Base-by-base conservation (phyloP, 1,139 yeast genomes). In the Williopsis jadinii region DNA sequence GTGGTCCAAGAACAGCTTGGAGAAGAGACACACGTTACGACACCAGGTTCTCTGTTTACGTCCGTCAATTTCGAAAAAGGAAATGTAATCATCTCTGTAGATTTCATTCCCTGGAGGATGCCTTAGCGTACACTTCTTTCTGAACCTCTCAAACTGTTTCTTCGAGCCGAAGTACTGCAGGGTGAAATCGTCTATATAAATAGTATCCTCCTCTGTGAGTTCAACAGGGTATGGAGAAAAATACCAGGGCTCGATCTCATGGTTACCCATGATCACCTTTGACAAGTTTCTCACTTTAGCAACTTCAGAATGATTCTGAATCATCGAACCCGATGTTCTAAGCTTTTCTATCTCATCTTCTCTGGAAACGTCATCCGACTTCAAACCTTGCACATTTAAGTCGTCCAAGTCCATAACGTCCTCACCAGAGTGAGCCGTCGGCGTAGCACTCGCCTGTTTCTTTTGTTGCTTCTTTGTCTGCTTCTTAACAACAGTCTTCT, bases 101-200 rank as follows among this genome's bases (percentile, higher is more conserved):
- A 92, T 90, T 59, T 92, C 98, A 63, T 92, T 92, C 0, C 99
- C 99, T 0, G 99, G 98, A 0, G 99, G 99, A 56, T 92, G 97
- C 54, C 82, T 79, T 65, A 83, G 68, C 2, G 95, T 82, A 56
- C 95, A 85, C 59, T 92, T 92, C 19, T 77, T 63, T 56, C 97
- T 72, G 64, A 86, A 92, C 46, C 99, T 69, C 64, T 90, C 95
- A 66, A 90, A 92, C 63, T 90, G 97, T 58, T 85, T 87, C 47
- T 73, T 71, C 0, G 95, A 85, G 2, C 95, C 95, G 64, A 86
- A 92, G 62, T 86, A 94, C 43, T 85, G 80, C 46, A 94, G 64
- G 2, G 97, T 81, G 59, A 85, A 92, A 62, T 90, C 97, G 64
- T 96, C 94, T 36, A 94, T 83, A 60, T 84, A 94, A 19, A 92